phyloP scores from a whole-genome alignment of 108 stramenopile species.

The Discostella stelligeroides region DNA sequence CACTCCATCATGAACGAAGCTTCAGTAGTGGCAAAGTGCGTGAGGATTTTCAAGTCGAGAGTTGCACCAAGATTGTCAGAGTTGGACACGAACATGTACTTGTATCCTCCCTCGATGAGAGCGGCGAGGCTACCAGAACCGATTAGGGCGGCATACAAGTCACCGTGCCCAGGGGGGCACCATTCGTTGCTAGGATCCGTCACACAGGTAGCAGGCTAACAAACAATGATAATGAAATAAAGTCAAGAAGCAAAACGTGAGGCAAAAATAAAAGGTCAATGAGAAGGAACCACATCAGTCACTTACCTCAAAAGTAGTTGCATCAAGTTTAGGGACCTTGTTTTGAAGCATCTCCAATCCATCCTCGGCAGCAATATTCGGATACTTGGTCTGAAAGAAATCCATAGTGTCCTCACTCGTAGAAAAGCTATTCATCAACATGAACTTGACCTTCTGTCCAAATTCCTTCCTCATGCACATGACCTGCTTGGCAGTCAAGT shows the following conservation, averaged over 20 bases:
- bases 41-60: constrained; percentile 91
- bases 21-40: constrained; percentile 91
- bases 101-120: constrained; percentile 93
- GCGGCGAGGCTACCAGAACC: constrained; percentile 94
- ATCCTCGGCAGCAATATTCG: constrained; percentile 85
- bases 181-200: constrained; percentile 92
- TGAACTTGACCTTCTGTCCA: constrained; percentile 94
- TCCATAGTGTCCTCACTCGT: constrained; percentile 95
- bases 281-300: neutral
- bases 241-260: neutral
- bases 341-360: constrained; percentile 99
- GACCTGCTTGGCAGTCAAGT: constrained; percentile 99
- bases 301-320: constrained; percentile 81
- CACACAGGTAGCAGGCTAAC: constrained; percentile 78
- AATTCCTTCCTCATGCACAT: constrained; percentile 92
- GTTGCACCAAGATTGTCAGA: constrained; percentile 99
- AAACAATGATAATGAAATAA: neutral
- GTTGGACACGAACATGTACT: constrained; percentile 99
- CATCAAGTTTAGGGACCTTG: constrained; percentile 98
- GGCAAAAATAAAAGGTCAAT: neutral
- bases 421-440: constrained; percentile 99
- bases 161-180: constrained; percentile 99
- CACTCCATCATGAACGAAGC: constrained; percentile 99
- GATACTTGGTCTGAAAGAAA: constrained; percentile 89
- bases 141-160: constrained; percentile 97